Evolutionary conservation across 257 asterid genomes (phyloP), one percentile per base, ranked within the genome.

Genomic region (Paulownia fortunei): DNA sequence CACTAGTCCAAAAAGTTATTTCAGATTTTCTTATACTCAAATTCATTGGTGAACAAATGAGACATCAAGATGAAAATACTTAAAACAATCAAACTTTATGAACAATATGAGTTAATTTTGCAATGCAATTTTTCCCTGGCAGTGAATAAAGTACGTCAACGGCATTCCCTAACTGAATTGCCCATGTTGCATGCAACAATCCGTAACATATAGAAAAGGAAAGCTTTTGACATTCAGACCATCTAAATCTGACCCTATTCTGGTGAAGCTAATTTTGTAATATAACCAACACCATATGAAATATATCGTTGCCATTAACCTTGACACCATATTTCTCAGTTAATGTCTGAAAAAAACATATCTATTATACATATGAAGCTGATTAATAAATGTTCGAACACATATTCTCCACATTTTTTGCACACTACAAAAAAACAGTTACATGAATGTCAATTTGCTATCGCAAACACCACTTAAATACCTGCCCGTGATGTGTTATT

Each of bases 401-500:
- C 77, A 62, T 6, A 16, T 24, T 23, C 36, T 59, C 56, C 44
- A 24, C 36, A 64, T 70, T 80, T 12, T 27, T 24, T 44, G 67
- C 76, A 34, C 58, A 47, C 66, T 64, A 49, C 51, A 26, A 74
- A 51, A 68, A 16, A 19, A n/a, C 52, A 32, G 21, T 39, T 16
- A 58, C 41, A 60, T 16, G 15, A 58, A 51, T 51, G 46, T 24
- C 9, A 61, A 66, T 59, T 23, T 55, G 32, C 37, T 24, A 39
- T 11, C 42, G 52, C 32, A 30, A 36, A 52, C 27, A 49, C 64
- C 51, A 54, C 18, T 64, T 24, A 65, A 16, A 46, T 92, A 92
- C 97, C 95, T 92, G 97, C 67, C 90, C 90, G 41, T 90, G 91
- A 80, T 92, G 97, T 51, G 95, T 82, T 73, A 92, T 87, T 82